phyloP scores from a whole-genome alignment of 495 filamentous ascomycete species.

The Pseudomonodictys pantanalensis region DNA sequence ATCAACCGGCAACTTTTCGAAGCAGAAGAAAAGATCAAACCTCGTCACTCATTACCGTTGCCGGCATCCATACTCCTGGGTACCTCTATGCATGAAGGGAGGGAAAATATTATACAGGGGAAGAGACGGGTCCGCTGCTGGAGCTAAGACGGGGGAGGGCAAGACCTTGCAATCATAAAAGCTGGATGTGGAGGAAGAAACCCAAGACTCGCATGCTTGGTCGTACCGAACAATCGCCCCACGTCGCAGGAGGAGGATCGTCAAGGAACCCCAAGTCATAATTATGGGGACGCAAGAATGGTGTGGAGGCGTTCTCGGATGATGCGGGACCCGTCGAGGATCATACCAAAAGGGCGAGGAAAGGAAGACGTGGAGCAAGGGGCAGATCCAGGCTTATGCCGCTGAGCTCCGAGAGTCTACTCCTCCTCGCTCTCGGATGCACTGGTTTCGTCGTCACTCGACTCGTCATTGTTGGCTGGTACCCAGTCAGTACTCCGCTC shows the following conservation, averaged over 20 bases:
- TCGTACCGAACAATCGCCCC: too few relatives aligned
- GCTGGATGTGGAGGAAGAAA: not conserved
- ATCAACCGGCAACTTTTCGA: slow-evolving; percentile 12
- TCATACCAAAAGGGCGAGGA: too few relatives aligned
- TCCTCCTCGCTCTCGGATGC: slow-evolving; percentile 43
- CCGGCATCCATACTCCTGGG: slow-evolving; percentile 11
- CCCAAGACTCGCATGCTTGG: too few relatives aligned
- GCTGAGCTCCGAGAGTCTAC: slow-evolving; percentile 3
- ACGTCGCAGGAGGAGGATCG: too few relatives aligned
- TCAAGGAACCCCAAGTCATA: too few relatives aligned
- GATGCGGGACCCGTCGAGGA: too few relatives aligned
- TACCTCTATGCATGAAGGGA: slow-evolving; percentile 22
- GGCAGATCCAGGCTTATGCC: not conserved
- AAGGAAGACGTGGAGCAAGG: not conserved
- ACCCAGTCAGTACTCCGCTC: not conserved
- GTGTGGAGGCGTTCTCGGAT: too few relatives aligned
- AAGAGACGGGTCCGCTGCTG: not conserved
- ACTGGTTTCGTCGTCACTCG: slow-evolving; percentile 39
- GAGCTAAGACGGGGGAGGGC: not conserved
- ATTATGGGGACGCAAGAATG: too few relatives aligned
- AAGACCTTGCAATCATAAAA: not conserved
- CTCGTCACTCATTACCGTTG: slow-evolving; percentile 31
- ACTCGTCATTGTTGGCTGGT: slow-evolving; percentile 31
- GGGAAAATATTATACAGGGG: slow-evolving; percentile 22
- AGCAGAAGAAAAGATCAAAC: slow-evolving; percentile 8